Evolutionary conservation across 768 basidiomycete genomes (phyloP).

Genomic region (Collybia nuda): DNA sequence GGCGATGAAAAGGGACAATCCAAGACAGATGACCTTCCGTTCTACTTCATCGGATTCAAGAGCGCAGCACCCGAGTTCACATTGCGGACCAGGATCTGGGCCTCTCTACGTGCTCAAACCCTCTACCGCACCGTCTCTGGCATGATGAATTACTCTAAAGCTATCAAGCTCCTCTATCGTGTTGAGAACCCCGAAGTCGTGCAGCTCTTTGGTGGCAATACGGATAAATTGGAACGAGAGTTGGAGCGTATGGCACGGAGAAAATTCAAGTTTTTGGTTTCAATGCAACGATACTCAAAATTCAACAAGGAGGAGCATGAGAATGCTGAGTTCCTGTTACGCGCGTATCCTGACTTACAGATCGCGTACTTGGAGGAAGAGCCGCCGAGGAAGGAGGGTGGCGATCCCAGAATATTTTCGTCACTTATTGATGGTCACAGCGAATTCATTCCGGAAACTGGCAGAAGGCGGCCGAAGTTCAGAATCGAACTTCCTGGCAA

Average conservation of each 20-base stretch:
- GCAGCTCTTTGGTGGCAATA: constrained; percentile 95
- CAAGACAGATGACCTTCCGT: constrained; percentile 91
- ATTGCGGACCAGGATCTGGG: constrained; percentile 98
- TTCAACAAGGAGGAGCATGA: constrained; percentile 99
- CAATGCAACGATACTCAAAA: constrained; percentile 99
- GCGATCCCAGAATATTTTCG: constrained; percentile 93
- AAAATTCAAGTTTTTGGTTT: constrained; percentile 99
- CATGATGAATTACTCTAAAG: constrained; percentile 99
- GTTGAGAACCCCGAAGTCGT: constrained; percentile 99
- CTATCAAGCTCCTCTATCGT: constrained; percentile 98
- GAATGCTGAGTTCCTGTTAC: constrained; percentile 96
- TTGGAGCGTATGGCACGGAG: constrained; percentile 96
- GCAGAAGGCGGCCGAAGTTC: constrained; percentile 93
- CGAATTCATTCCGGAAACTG: constrained; percentile 88
- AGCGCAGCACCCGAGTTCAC: constrained; percentile 98
- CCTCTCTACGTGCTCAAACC: constrained; percentile 96
- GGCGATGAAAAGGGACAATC: constrained; percentile 77
- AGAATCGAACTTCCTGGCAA: constrained; percentile 98
- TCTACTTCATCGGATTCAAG: constrained; percentile 99
- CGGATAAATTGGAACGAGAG: constrained; percentile 94
- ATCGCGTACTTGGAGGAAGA: constrained; percentile 99
- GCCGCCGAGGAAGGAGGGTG: constrained; percentile 88
- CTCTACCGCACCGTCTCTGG: constrained; percentile 98
- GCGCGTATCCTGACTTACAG: constrained; percentile 97
- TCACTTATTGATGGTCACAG: constrained; percentile 97